phyloP scores from a whole-genome alignment of 148 eudicot genomes.

The Rheum nobile region DNA sequence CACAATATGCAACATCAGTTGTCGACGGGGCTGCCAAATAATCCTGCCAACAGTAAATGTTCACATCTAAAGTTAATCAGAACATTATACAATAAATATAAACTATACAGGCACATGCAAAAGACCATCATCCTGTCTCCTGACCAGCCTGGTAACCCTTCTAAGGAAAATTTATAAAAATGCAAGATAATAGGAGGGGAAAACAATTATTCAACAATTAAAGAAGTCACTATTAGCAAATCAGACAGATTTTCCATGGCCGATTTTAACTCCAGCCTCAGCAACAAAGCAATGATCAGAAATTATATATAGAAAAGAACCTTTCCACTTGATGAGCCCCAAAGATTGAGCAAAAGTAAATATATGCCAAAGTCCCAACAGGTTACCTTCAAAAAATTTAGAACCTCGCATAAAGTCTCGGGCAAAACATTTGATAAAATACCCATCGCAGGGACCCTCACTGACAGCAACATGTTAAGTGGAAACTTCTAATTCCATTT shows the following conservation, averaged over 20 bases:
- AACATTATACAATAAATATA: not conserved
- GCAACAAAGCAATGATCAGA: not conserved
- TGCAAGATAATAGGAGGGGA: not conserved
- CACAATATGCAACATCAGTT: constrained; percentile 79
- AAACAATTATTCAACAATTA: not conserved
- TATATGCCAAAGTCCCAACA: not conserved
- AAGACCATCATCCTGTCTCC: not conserved
- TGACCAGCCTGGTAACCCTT: not conserved
- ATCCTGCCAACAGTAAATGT: constrained; percentile 46
- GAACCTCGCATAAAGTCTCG: not conserved
- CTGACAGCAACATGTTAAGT: not conserved
- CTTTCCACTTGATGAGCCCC: not conserved
- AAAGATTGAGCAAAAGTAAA: not conserved
- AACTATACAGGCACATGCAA: not conserved
- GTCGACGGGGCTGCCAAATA: constrained; percentile 70
- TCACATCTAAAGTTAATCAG: not conserved
- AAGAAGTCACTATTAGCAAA: not conserved
- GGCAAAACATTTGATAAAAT: not conserved
- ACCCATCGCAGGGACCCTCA: not conserved
- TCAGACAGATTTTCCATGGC: not conserved
- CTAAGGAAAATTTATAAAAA: not conserved
- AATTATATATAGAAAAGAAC: not conserved
- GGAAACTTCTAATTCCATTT: not conserved
- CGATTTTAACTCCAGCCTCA: not conserved
- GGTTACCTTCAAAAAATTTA: not conserved